Evolutionary conservation across 2,329 filamentous ascomycete genomes (phyloP).

Genomic region (Cercospora sp.): DNA sequence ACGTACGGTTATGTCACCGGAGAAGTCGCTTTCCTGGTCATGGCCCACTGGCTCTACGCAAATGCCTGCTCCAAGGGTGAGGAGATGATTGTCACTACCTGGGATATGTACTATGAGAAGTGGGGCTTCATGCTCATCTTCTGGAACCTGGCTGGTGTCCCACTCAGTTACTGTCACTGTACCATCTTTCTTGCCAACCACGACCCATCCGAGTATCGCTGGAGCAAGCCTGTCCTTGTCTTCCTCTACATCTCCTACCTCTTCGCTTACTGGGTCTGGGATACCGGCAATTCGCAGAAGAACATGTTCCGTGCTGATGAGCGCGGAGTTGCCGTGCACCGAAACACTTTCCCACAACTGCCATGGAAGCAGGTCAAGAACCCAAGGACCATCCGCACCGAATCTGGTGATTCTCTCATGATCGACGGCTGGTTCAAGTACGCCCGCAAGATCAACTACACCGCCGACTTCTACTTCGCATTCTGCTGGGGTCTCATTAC

Average conservation of each 20-base stretch:
- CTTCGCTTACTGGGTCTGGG: constrained; percentile 88
- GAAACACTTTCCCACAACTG: constrained; percentile 85
- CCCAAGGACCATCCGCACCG: constrained; percentile 73
- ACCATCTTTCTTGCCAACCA: constrained; percentile 87
- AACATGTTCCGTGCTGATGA: constrained; percentile 84
- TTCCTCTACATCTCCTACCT: constrained; percentile 71
- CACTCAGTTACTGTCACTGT: constrained; percentile 90
- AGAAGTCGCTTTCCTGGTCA: constrained; percentile 80
- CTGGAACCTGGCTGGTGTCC: constrained; percentile 93
- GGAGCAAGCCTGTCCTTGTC: constrained; percentile 68
- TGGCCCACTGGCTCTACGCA: constrained; percentile 90
- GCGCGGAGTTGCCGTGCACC: constrained; percentile 67
- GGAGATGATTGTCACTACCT: constrained; percentile 85
- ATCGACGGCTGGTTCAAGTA: constrained; percentile 79
- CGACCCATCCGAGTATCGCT: constrained; percentile 72
- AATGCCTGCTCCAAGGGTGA: constrained; percentile 92
- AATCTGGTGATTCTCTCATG: constrained; percentile 73
- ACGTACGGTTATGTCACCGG: constrained; percentile 79
- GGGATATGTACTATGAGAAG: constrained; percentile 97
- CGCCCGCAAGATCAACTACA: constrained; percentile 62
- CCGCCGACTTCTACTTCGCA: constrained; percentile 77
- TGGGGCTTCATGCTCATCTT: constrained; percentile 98
- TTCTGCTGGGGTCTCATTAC: constrained; percentile 78
- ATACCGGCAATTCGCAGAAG: constrained; percentile 90
- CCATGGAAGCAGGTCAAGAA: constrained; percentile 83